Base-by-base conservation (phyloP, 2,329 filamentous ascomycete species). In the Aspergillus sp. region DNA sequence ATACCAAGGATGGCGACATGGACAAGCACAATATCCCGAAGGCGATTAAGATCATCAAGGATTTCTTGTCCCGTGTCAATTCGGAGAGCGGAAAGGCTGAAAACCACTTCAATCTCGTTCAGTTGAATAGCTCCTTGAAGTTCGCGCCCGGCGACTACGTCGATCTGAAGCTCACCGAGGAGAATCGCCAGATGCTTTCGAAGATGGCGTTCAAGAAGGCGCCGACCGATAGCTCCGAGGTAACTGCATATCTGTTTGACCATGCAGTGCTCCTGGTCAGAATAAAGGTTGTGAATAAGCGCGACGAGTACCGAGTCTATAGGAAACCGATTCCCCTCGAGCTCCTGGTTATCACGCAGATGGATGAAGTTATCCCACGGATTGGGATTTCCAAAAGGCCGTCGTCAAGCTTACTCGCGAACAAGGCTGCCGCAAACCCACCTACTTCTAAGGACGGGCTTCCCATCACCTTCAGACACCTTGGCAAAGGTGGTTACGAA, bases 401-500 rank as follows among this genome's bases (percentile, higher is more conserved):
- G 10, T 93, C 89, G 5, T 91, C 86, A 2, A 89, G 86, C 56
- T 68, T 96, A 49, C 75, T 93, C 27, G 71, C 75, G 15, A 67
- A 71, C 13, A 78, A 75, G 42, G 63, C 70, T 25, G 60, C 61
- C 29, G 58, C 60, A 15, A 64, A 66, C 36, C 62, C 64, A 16
- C 64, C 68, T 17, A 55, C 67, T 19, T 62, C 71, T 28, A 74
- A 80, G 44, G 85, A 93, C 48, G 86, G 84, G 29, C 93, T 85
- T 64, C 91, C 91, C 0, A 93, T 98, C 40, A 96, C 89, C 2
- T 98, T 98, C 70, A 80, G 84, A 47, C 86, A 95, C 68, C 72
- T 98, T 38, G 91, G 91, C 30, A 95, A 93, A 61, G 88, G 86
- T 33, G 91, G 89, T 19, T 98, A 95, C 54, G 89, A 95, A 56